Evolutionary conservation across 306 rosid genomes (phyloP).

Genomic region (Vigna trinervia): DNA sequence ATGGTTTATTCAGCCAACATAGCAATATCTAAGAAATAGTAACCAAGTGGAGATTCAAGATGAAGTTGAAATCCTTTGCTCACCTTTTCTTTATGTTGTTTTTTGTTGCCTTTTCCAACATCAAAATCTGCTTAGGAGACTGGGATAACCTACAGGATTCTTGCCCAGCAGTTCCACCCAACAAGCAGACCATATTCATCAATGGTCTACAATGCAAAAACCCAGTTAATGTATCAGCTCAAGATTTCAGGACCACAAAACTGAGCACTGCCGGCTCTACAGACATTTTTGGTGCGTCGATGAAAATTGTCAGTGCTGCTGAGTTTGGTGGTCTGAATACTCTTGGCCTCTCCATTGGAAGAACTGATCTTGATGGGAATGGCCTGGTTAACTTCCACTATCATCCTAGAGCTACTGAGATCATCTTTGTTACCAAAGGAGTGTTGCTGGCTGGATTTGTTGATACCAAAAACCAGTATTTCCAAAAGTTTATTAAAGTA

Average conservation of each 20-base stretch:
- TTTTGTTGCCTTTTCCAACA: slow-evolving; percentile 43
- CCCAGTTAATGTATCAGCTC: slow-evolving; percentile 55
- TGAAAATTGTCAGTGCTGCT: slow-evolving; percentile 60
- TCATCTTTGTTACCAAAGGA: slow-evolving; percentile 72
- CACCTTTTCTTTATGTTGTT: slow-evolving; percentile 41
- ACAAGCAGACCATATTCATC: slow-evolving; percentile 62
- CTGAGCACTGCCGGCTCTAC: slow-evolving; percentile 48
- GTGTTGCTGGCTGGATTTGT: slow-evolving; percentile 65
- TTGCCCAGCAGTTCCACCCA: slow-evolving; percentile 63
- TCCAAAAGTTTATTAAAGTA: slow-evolving; percentile 51
- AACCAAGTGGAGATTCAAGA: slow-evolving; percentile 48
- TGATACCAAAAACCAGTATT: slow-evolving; percentile 61
- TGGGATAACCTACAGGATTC: slow-evolving; percentile 65
- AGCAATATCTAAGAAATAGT: slow-evolving; percentile 27
- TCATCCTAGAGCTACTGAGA: slow-evolving; percentile 87
- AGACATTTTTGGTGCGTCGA: slow-evolving; percentile 53
- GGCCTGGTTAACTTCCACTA: slow-evolving; percentile 64
- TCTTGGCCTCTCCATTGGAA: slow-evolving; percentile 76
- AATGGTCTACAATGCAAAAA: slow-evolving; percentile 83
- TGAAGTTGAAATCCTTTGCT: slow-evolving; percentile 51
- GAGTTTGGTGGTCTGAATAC: slow-evolving; percentile 77
- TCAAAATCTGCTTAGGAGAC: slow-evolving; percentile 52
- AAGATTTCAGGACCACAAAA: slow-evolving; percentile 66
- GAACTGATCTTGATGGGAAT: slow-evolving; percentile 58
- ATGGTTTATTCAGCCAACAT: slow-evolving; percentile 28